Percentiles rank a stretch among this genome's conserved stretches.
phyloP scores from a whole-genome alignment of 2,329 filamentous ascomycete genomes.

The Verticillium zaregamsianum region DNA sequence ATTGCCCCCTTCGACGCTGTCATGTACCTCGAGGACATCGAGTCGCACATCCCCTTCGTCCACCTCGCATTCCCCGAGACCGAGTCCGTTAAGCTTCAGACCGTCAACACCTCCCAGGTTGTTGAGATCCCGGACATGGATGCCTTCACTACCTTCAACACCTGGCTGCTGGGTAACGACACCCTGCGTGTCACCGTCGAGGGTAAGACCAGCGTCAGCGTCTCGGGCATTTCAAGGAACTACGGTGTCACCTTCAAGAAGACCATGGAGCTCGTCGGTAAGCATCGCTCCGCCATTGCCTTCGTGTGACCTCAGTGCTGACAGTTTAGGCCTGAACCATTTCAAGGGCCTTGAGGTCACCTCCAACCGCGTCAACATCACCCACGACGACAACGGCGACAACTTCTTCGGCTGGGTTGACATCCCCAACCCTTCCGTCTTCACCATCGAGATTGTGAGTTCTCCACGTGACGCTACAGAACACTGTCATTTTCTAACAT shows the following conservation, averaged over 20 bases:
- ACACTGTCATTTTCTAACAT: background rate
- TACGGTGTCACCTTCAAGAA: conserved; percentile 54
- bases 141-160: conserved; percentile 52
- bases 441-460: conserved; percentile 61
- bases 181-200: conserved; percentile 45
- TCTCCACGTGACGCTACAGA: background rate
- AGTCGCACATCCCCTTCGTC: conserved; percentile 44
- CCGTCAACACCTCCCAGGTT: conserved; percentile 48
- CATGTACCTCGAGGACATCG: conserved; percentile 50
- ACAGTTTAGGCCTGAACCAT: conserved; percentile 38
- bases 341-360: conserved; percentile 52
- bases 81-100: conserved; percentile 41
- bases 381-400: conserved; percentile 35
- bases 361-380: conserved; percentile 42
- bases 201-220: conserved; percentile 48
- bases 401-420: conserved; percentile 58
- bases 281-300: background rate
- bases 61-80: conserved; percentile 48
- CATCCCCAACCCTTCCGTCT: conserved; percentile 61
- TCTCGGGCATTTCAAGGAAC: conserved; percentile 42
- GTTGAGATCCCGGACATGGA: conserved; percentile 40
- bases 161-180: conserved; percentile 46
- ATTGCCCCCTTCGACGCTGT: conserved; percentile 46
- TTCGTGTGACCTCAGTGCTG: conserved; percentile 1
- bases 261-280: conserved; percentile 40